Evolutionary conservation across 1,284 basidiomycete genomes (phyloP).

Genomic region (Cryptococcus jaspeensis): DNA sequence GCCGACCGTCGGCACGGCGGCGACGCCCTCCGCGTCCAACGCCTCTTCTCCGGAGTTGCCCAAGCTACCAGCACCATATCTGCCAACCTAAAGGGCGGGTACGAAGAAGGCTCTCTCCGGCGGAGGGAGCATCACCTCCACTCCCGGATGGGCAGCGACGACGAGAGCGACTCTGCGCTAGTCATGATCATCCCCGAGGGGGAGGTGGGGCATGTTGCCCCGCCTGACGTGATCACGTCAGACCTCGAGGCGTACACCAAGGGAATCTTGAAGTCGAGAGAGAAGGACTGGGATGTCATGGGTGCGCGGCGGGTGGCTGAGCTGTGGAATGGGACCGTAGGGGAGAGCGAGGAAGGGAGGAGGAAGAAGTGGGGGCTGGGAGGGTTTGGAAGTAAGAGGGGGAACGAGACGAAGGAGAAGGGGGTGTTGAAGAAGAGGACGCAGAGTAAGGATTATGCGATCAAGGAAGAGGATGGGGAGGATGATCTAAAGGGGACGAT

Average conservation of each 20-base stretch:
- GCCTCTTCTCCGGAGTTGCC: slow-evolving; percentile 41
- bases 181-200: slow-evolving; percentile 39
- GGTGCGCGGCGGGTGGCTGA: slow-evolving; percentile 42
- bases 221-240: slow-evolving; percentile 41
- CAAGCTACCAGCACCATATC: slow-evolving; percentile 35
- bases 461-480: slow-evolving; percentile 20
- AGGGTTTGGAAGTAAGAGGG: not conserved
- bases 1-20: slow-evolving; percentile 28
- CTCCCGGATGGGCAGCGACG: slow-evolving; percentile 15
- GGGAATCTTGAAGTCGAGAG: slow-evolving; percentile 39
- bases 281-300: slow-evolving; percentile 46
- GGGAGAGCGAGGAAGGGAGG: slow-evolving; percentile 5
- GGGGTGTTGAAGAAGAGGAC: slow-evolving; percentile 17
- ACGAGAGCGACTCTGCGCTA: slow-evolving; percentile 24
- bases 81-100: slow-evolving; percentile 41
- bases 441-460: slow-evolving; percentile 14
- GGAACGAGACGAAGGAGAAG: not conserved
- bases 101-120: slow-evolving; percentile 38
- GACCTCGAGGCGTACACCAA: slow-evolving; percentile 43
- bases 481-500: slow-evolving; percentile 26
- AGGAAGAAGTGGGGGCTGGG: slow-evolving; percentile 1
- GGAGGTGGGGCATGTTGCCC: slow-evolving; percentile 28
- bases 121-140: slow-evolving; percentile 42
- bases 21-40: slow-evolving; percentile 42
- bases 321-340: slow-evolving; percentile 39